These are phyloP conservation scores for Saturnispora besseyi DNA, from an alignment of 805 yeast genomes.

Conservation along the genomic window DNA sequence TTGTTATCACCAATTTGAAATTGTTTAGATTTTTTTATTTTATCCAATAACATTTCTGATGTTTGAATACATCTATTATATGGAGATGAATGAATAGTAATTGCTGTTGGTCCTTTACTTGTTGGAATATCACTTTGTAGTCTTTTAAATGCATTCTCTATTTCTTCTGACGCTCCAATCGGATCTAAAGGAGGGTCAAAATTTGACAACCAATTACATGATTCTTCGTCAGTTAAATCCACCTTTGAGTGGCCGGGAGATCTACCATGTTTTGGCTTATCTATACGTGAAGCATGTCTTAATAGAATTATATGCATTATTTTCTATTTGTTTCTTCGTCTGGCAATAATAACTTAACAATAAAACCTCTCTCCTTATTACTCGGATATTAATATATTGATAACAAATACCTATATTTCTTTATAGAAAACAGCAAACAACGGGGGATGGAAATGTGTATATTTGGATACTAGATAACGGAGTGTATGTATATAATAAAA, in stretches of 20 bases:
- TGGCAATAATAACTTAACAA: background rate
- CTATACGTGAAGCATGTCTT: slow-evolving; percentile 28
- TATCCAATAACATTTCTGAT: slow-evolving; percentile 24
- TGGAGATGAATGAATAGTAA: slow-evolving; percentile 34
- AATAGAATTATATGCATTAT: slow-evolving; percentile 27
- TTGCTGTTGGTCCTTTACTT: slow-evolving; percentile 9
- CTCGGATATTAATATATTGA: background rate
- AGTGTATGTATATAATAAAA: no score
- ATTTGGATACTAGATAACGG: no score
- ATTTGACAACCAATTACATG: slow-evolving; percentile 27
- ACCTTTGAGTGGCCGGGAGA: slow-evolving; percentile 9
- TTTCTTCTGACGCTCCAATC: slow-evolving; percentile 18
- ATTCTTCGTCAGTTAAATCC: slow-evolving; percentile 9
- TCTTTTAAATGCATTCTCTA: slow-evolving; percentile 23
- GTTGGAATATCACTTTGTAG: slow-evolving; percentile 19
- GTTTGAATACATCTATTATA: slow-evolving; percentile 38
- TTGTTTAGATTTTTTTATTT: slow-evolving; percentile 9
- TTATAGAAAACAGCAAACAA: no score
- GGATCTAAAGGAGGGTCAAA: slow-evolving; percentile 30
- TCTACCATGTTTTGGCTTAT: slow-evolving; percentile 17
- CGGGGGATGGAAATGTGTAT: no score
- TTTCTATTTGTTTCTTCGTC: background rate
- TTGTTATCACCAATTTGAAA: slow-evolving; percentile 1
- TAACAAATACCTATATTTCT: no score
- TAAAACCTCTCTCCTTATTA: background rate